A percentile compares a stretch with the other conserved stretches of the same genome.
These are phyloP conservation scores for Cucumis hystrix DNA, from an alignment of 306 rosid species.

Conservation along the genomic window DNA sequence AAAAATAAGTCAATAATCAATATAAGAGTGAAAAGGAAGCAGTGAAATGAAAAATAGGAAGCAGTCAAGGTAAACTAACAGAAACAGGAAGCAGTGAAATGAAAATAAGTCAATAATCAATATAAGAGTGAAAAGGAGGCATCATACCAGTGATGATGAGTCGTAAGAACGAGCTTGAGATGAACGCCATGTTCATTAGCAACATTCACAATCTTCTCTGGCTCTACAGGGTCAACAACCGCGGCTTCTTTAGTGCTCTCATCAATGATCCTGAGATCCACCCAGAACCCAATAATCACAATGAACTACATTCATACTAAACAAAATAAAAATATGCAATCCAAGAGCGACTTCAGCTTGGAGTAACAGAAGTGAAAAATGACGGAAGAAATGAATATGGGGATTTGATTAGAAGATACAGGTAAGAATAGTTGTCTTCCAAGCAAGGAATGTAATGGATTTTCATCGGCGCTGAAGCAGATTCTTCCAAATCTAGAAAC, in stretches of 20 bases:
- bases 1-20: neutral
- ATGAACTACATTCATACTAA: neutral
- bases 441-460: constrained; percentile 28
- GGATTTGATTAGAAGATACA: constrained; percentile 9
- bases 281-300: neutral
- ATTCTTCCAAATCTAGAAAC: neutral
- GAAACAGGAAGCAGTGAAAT: neutral
- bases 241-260: constrained; percentile 79
- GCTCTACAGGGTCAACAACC: constrained; percentile 82
- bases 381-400: neutral
- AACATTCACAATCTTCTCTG: constrained; percentile 58
- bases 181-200: constrained; percentile 44
- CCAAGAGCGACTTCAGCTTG: neutral
- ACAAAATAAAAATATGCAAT: neutral
- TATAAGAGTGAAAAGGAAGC: neutral
- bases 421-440: constrained; percentile 45
- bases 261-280: constrained; percentile 44
- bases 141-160: constrained; percentile 83
- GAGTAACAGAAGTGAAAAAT: neutral
- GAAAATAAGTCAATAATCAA: neutral
- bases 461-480: constrained; percentile 14
- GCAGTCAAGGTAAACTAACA: too few relatives aligned
- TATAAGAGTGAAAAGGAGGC: neutral
- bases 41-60: neutral
- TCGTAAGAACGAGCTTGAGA: constrained; percentile 82